Evolutionary conservation across 73 alveolate species (phyloP).

Genomic region (Tetrahymena elliotti): DNA sequence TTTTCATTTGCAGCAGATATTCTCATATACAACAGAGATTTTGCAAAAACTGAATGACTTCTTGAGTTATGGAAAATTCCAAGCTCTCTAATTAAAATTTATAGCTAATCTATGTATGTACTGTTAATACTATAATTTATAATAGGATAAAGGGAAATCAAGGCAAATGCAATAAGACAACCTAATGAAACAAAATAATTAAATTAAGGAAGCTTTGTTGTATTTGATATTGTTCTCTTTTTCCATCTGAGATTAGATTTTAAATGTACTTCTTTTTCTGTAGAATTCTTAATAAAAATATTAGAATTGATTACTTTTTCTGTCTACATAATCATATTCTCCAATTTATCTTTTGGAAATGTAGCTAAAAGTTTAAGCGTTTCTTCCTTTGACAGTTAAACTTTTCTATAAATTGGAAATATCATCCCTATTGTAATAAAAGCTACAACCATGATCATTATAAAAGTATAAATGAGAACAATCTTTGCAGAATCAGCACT

Average conservation of each 20-base stretch:
- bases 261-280: background rate
- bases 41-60: background rate
- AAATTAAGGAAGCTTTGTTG: background rate
- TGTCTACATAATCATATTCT: background rate
- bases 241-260: background rate
- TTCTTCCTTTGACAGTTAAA: background rate
- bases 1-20: background rate
- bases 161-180: background rate
- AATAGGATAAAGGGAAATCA: background rate
- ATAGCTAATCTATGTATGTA: background rate
- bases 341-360: background rate
- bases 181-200: background rate
- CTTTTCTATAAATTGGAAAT: background rate
- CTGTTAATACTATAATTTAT: background rate
- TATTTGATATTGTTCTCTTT: background rate
- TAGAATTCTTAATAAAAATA: background rate
- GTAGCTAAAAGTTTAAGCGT: background rate
- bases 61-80: background rate
- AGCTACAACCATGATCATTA: background rate
- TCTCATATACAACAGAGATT: background rate
- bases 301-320: background rate
- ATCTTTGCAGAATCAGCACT: background rate
- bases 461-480: background rate
- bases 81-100: background rate
- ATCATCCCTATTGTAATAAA: background rate